phyloP scores from a whole-genome alignment of 176 grass and related monocot species.

The Hordeum marinum region DNA sequence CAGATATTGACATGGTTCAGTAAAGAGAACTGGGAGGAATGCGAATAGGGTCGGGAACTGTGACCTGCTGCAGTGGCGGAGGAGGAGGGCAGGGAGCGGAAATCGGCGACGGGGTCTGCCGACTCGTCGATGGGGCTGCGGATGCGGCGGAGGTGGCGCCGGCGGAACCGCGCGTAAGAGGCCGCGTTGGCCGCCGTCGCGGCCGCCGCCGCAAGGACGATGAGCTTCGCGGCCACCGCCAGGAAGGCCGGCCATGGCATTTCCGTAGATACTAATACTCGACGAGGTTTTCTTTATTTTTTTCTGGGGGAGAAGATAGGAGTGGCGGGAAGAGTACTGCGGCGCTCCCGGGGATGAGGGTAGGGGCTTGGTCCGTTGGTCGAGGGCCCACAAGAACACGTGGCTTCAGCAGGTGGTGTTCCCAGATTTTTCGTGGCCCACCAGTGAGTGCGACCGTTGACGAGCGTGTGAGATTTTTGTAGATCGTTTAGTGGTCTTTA shows the following conservation, averaged over 20 bases:
- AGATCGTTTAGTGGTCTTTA: too few species aligned
- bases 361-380: not conserved
- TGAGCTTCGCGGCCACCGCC: constrained; percentile 52
- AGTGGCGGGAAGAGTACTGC: constrained; percentile 39
- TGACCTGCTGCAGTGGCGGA: not conserved
- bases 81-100: constrained; percentile 35
- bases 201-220: constrained; percentile 43
- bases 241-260: constrained; percentile 60
- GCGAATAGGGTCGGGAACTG: not conserved
- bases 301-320: not conserved
- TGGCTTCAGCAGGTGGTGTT: constrained; percentile 1
- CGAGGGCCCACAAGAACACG: not conserved
- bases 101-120: constrained; percentile 62
- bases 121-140: constrained; percentile 65
- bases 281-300: not conserved
- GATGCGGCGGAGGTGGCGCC: constrained; percentile 61
- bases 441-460: not conserved
- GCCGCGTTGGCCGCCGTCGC: constrained; percentile 55
- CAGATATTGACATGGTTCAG: not conserved
- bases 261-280: not conserved
- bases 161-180: constrained; percentile 59
- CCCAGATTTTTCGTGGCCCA: constrained; percentile 20
- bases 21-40: not conserved
- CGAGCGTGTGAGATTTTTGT: too few species aligned
- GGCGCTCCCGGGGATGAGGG: not conserved